Evolutionary conservation across 1,139 yeast species (phyloP).

Genomic region (Hyphopichia fennica): DNA sequence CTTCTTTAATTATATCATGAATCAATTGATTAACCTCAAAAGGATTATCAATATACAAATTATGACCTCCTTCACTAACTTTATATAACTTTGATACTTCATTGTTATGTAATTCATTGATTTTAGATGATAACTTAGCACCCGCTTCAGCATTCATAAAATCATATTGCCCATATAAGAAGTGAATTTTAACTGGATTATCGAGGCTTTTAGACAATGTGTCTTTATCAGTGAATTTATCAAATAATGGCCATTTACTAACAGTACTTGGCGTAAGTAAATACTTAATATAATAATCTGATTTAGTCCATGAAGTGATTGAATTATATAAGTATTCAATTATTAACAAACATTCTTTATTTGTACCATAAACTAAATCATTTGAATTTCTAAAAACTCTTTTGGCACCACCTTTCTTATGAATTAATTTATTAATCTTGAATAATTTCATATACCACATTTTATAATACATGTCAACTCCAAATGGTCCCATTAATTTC

Average conservation of each 20-base stretch:
- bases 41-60: slow-evolving; percentile 48
- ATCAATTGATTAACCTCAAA: slow-evolving; percentile 51
- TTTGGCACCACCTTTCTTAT: slow-evolving; percentile 33
- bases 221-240: slow-evolving; percentile 44
- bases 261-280: slow-evolving; percentile 72
- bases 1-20: slow-evolving; percentile 11
- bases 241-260: slow-evolving; percentile 75
- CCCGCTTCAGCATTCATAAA: slow-evolving; percentile 88
- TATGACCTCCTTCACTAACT: slow-evolving; percentile 47
- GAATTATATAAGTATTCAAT: slow-evolving; percentile 63
- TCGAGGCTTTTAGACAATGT: background rate
- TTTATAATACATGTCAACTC: slow-evolving; percentile 42
- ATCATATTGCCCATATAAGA: slow-evolving; percentile 80
- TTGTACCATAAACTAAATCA: slow-evolving; percentile 41
- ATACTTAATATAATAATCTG: slow-evolving; percentile 65
- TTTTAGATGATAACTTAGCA: slow-evolving; percentile 40
- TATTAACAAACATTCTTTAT: slow-evolving; percentile 41
- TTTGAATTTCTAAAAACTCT: slow-evolving; percentile 22
- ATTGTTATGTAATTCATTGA: slow-evolving; percentile 20
- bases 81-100: slow-evolving; percentile 19
- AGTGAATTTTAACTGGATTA: slow-evolving; percentile 46
- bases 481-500: slow-evolving; percentile 52
- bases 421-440: slow-evolving; percentile 44
- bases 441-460: slow-evolving; percentile 48
- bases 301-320: slow-evolving; percentile 59